phyloP scores from a whole-genome alignment of 139 green algal species.

The Asterochloris erici region DNA sequence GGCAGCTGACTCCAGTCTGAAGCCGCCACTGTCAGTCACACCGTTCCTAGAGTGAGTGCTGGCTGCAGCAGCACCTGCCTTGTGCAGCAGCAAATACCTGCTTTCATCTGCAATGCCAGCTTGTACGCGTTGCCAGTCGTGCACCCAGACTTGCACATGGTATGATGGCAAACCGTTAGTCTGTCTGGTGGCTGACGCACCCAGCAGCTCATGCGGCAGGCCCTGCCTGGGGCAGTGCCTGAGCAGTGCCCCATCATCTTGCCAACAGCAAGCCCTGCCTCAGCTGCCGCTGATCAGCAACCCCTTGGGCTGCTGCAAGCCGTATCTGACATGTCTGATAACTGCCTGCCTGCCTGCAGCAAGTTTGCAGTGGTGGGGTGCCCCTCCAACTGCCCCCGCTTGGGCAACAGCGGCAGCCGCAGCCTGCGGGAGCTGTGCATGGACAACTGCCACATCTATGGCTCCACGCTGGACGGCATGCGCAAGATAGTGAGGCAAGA shows the following conservation, averaged over 20 bases:
- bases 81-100: neutral
- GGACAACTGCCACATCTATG: neutral
- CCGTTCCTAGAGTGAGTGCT: slow-evolving; percentile 33
- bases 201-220: too few relatives aligned
- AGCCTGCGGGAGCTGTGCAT: slow-evolving; percentile 3
- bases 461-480: slow-evolving; percentile 35
- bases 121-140: neutral
- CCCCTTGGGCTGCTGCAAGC: too few relatives aligned
- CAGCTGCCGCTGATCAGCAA: too few relatives aligned
- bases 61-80: too few relatives aligned
- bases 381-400: slow-evolving; percentile 17
- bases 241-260: too few relatives aligned
- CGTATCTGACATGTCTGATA: neutral
- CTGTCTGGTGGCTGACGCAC: neutral
- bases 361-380: slow-evolving; percentile 44
- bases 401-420: neutral
- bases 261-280: too few relatives aligned
- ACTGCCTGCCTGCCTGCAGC: slow-evolving; percentile 11
- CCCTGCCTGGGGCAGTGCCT: too few relatives aligned
- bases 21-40: neutral
- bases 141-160: neutral
- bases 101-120: neutral
- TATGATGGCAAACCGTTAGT: neutral
- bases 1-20: slow-evolving; percentile 6
- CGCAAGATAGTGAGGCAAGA: slow-evolving; percentile 51